These are phyloP conservation scores for Dicorynia guianensis DNA, from an alignment of 306 rosid species.

Conservation along the genomic window DNA sequence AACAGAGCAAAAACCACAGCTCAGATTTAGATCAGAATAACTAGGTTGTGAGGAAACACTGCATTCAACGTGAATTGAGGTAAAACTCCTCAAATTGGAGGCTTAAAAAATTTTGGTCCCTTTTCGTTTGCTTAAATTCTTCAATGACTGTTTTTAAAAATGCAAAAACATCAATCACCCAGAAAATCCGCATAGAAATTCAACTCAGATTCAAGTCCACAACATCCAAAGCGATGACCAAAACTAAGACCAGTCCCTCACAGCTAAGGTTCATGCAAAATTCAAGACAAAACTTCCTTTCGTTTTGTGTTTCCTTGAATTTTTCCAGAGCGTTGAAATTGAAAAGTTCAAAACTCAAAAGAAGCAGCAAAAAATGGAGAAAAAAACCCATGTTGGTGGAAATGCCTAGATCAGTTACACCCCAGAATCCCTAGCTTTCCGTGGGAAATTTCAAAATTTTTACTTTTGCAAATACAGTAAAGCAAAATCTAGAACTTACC, in stretches of 20 bases:
- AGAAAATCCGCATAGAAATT: too few relatives aligned
- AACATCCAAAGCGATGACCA: not conserved
- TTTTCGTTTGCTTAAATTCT: not conserved
- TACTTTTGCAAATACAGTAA: not conserved
- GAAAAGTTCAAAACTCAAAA: not conserved
- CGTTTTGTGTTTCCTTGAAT: not conserved
- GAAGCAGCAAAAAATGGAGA: not conserved
- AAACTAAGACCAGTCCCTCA: not conserved
- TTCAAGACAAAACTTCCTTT: not conserved
- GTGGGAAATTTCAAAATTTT: not conserved
- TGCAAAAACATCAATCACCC: not conserved
- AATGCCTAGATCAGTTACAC: not conserved
- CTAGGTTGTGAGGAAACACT: not conserved
- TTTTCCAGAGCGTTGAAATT: not conserved
- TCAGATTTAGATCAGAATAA: not conserved
- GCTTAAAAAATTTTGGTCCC: not conserved
- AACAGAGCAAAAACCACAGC: not conserved
- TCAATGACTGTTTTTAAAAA: not conserved
- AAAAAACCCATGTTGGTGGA: too few relatives aligned
- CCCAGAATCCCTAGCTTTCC: not conserved
- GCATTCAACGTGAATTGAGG: not conserved
- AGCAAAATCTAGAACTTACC: slow-evolving; percentile 46
- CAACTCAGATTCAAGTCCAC: not conserved
- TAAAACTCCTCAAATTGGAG: not conserved
- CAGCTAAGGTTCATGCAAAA: slow-evolving; percentile 6